Percentiles rank a stretch among this genome's conserved stretches.
Evolutionary conservation across 2,329 filamentous ascomycete species (phyloP).

Genomic region (Colletotrichum sp.): DNA sequence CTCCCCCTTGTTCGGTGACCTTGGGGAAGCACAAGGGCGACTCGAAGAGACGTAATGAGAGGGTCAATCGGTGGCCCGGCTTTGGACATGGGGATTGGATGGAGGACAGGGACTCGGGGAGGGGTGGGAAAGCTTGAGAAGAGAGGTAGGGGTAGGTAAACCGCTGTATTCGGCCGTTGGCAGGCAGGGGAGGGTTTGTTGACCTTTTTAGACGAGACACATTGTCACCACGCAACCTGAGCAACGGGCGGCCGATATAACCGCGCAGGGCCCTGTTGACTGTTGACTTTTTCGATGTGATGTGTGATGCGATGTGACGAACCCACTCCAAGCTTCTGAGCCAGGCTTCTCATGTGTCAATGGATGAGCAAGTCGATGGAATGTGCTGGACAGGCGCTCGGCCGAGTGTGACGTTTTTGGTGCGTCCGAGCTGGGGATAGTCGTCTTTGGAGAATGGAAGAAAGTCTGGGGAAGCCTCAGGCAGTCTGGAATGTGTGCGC

Average conservation of each 20-base stretch:
- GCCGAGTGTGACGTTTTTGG: not conserved
- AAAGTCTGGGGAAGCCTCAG: slow-evolving; percentile 6
- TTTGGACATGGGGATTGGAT: not conserved
- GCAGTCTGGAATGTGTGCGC: not conserved
- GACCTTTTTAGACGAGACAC: slow-evolving; percentile 15
- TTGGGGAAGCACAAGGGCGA: not conserved
- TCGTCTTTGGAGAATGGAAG: not conserved
- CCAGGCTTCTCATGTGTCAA: not conserved
- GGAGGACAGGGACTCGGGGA: not conserved
- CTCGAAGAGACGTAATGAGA: not conserved
- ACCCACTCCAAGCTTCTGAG: not conserved
- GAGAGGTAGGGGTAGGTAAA: slow-evolving; percentile 14
- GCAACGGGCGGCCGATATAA: not conserved
- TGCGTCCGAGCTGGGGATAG: not conserved
- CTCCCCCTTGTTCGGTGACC: not conserved
- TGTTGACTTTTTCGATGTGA: not conserved
- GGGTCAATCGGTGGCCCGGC: slow-evolving; percentile 2
- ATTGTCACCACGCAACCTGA: slow-evolving; percentile 14
- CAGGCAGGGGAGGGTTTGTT: slow-evolving; percentile 6
- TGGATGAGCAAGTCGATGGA: not conserved
- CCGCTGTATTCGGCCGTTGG: not conserved
- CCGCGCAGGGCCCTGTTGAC: not conserved
- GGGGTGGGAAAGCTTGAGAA: not conserved
- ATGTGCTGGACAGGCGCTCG: not conserved
- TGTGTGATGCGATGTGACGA: not conserved